These are phyloP conservation scores for Tylopilus sp. DNA, from an alignment of 768 basidiomycete genomes.

Conservation along the genomic window DNA sequence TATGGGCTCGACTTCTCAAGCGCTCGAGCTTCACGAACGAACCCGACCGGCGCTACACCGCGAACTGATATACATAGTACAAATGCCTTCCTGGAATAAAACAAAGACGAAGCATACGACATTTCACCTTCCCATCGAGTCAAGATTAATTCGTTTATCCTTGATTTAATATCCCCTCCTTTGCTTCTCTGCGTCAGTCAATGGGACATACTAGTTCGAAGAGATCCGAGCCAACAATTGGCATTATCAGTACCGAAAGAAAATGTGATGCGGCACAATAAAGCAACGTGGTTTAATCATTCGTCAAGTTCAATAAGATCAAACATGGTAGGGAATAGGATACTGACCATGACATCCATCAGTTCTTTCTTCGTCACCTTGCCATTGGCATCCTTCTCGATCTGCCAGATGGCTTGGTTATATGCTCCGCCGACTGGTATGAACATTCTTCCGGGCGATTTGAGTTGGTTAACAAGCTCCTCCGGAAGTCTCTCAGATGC, in stretches of 20 bases:
- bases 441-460: slow-evolving; percentile 79
- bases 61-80: too few relatives aligned
- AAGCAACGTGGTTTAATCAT: neutral
- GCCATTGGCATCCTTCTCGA: slow-evolving; percentile 77
- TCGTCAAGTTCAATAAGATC: slow-evolving; percentile 11
- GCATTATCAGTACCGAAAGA: neutral
- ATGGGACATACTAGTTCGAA: slow-evolving; percentile 59
- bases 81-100: neutral
- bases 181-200: slow-evolving; percentile 60
- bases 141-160: neutral
- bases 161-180: slow-evolving; percentile 21
- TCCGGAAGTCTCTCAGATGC: slow-evolving; percentile 75
- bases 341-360: slow-evolving; percentile 78
- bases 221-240: neutral
- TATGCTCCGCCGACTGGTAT: slow-evolving; percentile 80
- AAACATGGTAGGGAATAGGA: slow-evolving; percentile 1
- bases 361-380: slow-evolving; percentile 58
- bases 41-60: too few relatives aligned
- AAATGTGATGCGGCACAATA: neutral
- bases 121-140: too few relatives aligned
- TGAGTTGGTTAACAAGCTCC: slow-evolving; percentile 74
- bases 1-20: too few relatives aligned
- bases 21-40: too few relatives aligned
- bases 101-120: neutral
- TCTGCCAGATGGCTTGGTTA: slow-evolving; percentile 60